Evolutionary conservation across 2,329 filamentous ascomycete species (phyloP).

Genomic region (Diaporthe nobilis): DNA sequence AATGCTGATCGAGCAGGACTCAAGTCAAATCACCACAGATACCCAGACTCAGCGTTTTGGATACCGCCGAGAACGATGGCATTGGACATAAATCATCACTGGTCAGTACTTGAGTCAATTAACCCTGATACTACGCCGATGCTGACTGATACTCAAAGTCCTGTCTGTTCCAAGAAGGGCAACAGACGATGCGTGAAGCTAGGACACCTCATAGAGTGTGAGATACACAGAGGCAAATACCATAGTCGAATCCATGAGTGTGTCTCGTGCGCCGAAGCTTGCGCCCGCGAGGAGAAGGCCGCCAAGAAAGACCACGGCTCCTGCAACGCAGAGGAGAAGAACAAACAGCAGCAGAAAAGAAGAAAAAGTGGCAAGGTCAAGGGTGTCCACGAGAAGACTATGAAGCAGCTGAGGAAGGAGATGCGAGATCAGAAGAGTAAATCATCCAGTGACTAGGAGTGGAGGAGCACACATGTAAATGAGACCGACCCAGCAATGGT

Average conservation of each 20-base stretch:
- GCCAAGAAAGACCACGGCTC: background rate
- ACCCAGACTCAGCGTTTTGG: background rate
- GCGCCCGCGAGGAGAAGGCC: conserved; percentile 18
- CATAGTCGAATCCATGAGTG: conserved; percentile 21
- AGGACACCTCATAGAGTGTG: conserved; percentile 34
- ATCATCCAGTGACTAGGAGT: background rate
- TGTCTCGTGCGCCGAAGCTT: conserved; percentile 30
- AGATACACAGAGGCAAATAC: conserved; percentile 28
- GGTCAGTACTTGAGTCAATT: background rate
- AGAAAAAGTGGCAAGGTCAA: conserved; percentile 21
- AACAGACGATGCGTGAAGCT: conserved; percentile 37
- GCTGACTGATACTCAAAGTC: conserved; percentile 10
- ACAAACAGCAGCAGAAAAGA: background rate
- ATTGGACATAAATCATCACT: conserved; percentile 27
- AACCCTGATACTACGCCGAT: background rate
- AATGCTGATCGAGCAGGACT: background rate
- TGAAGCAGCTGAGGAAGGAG: conserved; percentile 33
- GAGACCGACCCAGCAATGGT: background rate
- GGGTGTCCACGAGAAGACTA: conserved; percentile 1
- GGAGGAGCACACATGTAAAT: background rate
- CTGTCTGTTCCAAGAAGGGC: conserved; percentile 38
- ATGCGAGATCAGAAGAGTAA: background rate
- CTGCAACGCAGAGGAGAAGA: background rate
- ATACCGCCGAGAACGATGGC: background rate
- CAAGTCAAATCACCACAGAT: background rate